Conservation (phyloP, 2,329 filamentous ascomycete genomes). For the Fusarium ramigenum region DNA sequence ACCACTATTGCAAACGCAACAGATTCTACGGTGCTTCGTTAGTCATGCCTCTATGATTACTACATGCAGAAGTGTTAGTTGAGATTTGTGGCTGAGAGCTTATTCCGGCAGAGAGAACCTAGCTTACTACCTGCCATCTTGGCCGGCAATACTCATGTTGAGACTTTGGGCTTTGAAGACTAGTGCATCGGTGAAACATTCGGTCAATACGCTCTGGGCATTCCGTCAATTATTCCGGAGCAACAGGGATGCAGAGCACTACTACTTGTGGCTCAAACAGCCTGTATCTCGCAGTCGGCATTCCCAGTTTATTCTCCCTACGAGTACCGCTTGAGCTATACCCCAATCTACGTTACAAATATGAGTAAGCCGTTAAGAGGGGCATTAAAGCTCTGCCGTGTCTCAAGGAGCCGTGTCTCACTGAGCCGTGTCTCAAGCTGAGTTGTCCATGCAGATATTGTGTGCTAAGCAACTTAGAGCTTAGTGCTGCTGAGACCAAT, state of each 20-base stretch:
- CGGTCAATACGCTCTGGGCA: background rate
- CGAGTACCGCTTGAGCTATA: background rate
- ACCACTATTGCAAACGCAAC: background rate
- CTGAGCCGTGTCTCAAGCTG: background rate
- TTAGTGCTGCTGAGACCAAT: background rate
- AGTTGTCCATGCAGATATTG: background rate
- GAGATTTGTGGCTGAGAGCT: no score
- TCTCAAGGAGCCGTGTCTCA: background rate
- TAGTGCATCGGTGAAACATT: background rate
- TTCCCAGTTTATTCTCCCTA: background rate
- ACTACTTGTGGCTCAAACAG: background rate
- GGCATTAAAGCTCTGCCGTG: background rate
- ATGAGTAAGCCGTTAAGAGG: background rate
- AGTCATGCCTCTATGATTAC: background rate
- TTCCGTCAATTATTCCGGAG: background rate
- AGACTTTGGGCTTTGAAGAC: background rate
- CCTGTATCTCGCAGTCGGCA: background rate
- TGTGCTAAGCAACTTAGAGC: rapidly evolving
- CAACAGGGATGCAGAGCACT: rapidly evolving
- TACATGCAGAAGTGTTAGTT: no score
- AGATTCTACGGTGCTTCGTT: background rate
- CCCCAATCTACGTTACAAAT: rapidly evolving
- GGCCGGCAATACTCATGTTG: background rate
- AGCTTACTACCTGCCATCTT: background rate
- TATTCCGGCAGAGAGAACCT: no score